phyloP scores from a whole-genome alignment of 2,329 filamentous ascomycete genomes.

The Cyphellophora europaea region DNA sequence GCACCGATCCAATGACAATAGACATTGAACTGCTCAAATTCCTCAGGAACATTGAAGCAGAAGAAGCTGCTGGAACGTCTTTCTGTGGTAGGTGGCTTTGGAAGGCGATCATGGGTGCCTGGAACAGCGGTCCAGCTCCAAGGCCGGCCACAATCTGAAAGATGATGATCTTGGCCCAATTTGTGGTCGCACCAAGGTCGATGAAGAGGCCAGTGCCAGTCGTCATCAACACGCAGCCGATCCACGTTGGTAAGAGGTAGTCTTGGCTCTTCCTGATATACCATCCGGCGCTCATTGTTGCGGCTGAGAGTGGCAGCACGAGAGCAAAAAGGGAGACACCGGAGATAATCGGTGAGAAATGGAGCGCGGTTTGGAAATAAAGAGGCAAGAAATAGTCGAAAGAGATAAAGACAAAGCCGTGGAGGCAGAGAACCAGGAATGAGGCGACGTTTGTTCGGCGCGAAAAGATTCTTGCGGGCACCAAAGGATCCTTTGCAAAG shows the following conservation, averaged over 20 bases:
- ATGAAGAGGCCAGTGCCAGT: constrained; percentile 59
- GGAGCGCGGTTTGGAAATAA: constrained; percentile 69
- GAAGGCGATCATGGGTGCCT: constrained; percentile 45
- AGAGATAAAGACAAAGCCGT: constrained; percentile 27
- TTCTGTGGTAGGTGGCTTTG: constrained; percentile 39
- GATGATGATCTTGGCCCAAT: constrained; percentile 34
- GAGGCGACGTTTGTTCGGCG: constrained; percentile 47
- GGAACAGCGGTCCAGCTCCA: constrained; percentile 44
- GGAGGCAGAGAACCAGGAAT: constrained; percentile 41
- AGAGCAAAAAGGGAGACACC: constrained; percentile 65
- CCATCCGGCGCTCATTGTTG: constrained; percentile 52
- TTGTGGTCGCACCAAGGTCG: constrained; percentile 43
- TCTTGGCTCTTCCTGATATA: constrained; percentile 62
- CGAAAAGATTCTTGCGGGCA: constrained; percentile 55
- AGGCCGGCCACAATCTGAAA: constrained; percentile 49
- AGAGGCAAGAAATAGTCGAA: constrained; percentile 60
- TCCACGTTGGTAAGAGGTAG: constrained; percentile 42
- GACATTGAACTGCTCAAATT: constrained; percentile 1
- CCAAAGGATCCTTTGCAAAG: constrained; percentile 46
- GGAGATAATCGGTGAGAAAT: constrained; percentile 57
- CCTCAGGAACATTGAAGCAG: background rate
- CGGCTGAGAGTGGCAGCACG: constrained; percentile 55
- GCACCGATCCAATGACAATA: background rate
- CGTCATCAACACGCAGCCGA: constrained; percentile 48
- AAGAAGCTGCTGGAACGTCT: constrained; percentile 47